Evolutionary conservation across 768 basidiomycete species (phyloP).

Genomic region (Termitomyces sp.): DNA sequence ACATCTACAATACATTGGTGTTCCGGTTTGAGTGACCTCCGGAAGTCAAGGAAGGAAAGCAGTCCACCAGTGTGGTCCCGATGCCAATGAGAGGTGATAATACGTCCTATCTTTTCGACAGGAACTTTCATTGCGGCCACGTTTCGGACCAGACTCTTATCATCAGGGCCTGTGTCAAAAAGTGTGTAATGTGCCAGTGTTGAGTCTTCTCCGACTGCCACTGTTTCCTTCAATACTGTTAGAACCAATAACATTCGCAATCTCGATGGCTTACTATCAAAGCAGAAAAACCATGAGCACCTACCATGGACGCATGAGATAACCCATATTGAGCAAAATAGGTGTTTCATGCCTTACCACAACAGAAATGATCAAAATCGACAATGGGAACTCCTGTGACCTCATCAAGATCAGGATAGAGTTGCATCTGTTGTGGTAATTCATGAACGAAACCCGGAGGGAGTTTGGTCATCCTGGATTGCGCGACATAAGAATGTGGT

Average conservation of each 20-base stretch:
- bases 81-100: conserved; percentile 81
- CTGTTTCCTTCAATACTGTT: conserved; percentile 43
- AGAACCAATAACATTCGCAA: neutral
- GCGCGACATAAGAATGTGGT: neutral
- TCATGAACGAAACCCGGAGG: conserved; percentile 79
- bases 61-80: conserved; percentile 72
- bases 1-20: conserved; percentile 55
- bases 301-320: conserved; percentile 16
- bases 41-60: conserved; percentile 52
- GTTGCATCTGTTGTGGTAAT: conserved; percentile 52
- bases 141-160: conserved; percentile 69
- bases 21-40: conserved; percentile 17
- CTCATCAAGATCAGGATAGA: conserved; percentile 36
- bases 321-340: neutral
- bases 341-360: conserved; percentile 20
- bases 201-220: conserved; percentile 33
- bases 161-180: conserved; percentile 85
- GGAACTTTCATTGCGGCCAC: conserved; percentile 51
- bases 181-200: conserved; percentile 41
- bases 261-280: conserved; percentile 48
- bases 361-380: conserved; percentile 69
- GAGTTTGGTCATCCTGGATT: conserved; percentile 66
- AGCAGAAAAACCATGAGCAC: conserved; percentile 82
- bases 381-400: conserved; percentile 52
- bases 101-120: conserved; percentile 46